Percentiles rank a stretch among this genome's conserved stretches.
Conservation (phyloP, 352 stramenopile genomes). For the Pythium aristosporum region DNA sequence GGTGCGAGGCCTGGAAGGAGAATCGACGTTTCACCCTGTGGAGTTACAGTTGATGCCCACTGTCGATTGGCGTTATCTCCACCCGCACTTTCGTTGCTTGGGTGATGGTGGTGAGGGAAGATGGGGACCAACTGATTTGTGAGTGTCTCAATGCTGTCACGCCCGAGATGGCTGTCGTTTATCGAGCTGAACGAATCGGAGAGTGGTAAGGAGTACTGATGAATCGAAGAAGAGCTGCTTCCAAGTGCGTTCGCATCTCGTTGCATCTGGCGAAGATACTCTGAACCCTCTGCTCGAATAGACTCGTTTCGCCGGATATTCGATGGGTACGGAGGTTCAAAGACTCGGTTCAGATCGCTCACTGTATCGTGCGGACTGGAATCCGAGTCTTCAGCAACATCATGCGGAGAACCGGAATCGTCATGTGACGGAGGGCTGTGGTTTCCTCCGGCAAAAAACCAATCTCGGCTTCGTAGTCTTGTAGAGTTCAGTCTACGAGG, state of each 20-base stretch:
- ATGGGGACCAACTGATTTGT: conserved; percentile 65
- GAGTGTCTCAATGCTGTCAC: conserved; percentile 39
- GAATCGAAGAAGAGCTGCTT: conserved; percentile 26
- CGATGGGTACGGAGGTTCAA: neutral
- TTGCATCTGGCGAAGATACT: conserved; percentile 31
- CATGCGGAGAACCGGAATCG: no score
- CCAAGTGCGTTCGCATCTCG: neutral
- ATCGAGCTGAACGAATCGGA: conserved; percentile 67
- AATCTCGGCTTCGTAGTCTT: no score
- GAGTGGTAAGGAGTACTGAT: conserved; percentile 58
- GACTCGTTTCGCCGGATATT: neutral
- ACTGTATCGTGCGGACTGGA: neutral
- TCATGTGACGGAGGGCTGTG: no score
- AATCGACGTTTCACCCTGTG: conserved; percentile 5
- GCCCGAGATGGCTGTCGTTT: conserved; percentile 40
- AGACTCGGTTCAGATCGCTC: neutral
- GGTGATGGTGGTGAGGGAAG: conserved; percentile 34
- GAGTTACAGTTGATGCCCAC: neutral
- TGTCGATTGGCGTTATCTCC: neutral
- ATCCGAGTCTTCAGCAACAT: neutral
- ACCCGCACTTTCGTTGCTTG: neutral
- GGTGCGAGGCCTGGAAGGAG: conserved; percentile 9
- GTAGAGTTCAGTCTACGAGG: no score
- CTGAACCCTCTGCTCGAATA: neutral
- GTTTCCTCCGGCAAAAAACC: no score